Base-by-base conservation (phyloP, 2,329 filamentous ascomycete genomes). In the Pestalotiopsis sp. region DNA sequence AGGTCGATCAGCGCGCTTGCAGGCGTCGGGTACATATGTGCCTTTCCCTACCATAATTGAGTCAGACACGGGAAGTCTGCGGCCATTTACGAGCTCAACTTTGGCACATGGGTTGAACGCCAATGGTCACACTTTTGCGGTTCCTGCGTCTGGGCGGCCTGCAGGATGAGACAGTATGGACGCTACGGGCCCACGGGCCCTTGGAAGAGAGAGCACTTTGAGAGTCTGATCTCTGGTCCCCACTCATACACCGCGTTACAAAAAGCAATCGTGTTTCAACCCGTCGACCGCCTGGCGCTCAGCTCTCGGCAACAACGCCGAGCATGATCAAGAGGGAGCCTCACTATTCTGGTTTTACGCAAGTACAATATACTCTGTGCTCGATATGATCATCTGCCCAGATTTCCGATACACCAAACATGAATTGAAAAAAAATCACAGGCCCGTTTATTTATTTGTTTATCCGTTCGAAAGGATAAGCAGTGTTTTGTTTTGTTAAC, bases 211-310 rank as follows among this genome's bases (percentile, higher is more conserved):
- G 31, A 36, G 31, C 31, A 36, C 31, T 36, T 36, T 36, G n/a
- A 52, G 45, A 52, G 45, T 52, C 45, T n/a, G 41, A n/a, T 49
- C 41, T 49, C 41, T 49, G 41, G n/a, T n/a, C 23, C 9, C 23
- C 57, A 14, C 20, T 23, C 57, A 20, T 36, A 36, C 57, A 59
- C 57, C 3, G 57, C 57, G 27, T 36, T 59, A 59, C 57, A 62
- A 62, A 36, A 39, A 62, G 59, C 31, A 62, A 62, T 20, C 11
- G 17, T 62, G 59, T 62, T 62, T 41, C 59, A 62, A 39, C 38
- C 59, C 20, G 25, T 39, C 59, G 11, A 62, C 13, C 25, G 31
- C 31, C 31, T 36, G 27, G n/a, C 25, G 27, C 27, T 62, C 59
- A 36, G 27, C 20, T 38, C 27, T 27, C 27, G 20, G 57, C 23